Evolutionary conservation across 2,329 filamentous ascomycete species (phyloP).

Genomic region (Bipolaris bicolor): DNA sequence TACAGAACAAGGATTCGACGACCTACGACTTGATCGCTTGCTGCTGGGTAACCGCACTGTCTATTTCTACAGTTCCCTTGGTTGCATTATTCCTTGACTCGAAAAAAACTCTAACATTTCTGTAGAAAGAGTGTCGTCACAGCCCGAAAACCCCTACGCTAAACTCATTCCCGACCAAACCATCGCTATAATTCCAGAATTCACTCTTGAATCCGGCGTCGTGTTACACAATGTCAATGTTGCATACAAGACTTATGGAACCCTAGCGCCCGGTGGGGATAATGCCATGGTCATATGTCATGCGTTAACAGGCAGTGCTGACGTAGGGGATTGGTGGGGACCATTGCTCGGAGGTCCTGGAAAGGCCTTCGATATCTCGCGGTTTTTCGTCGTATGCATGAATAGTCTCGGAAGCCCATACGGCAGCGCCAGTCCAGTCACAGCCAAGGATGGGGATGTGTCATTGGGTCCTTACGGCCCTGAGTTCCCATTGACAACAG

Average conservation of each 20-base stretch:
- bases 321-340: constrained; percentile 89
- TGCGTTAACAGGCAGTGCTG: constrained; percentile 82
- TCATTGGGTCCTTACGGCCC: constrained; percentile 83
- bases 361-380: constrained; percentile 78
- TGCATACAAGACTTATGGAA: constrained; percentile 68
- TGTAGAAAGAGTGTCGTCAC: constrained; percentile 54
- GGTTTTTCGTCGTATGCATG: constrained; percentile 86
- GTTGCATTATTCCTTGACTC: neutral
- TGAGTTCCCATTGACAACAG: constrained; percentile 94
- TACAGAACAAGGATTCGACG: neutral
- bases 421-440: constrained; percentile 86
- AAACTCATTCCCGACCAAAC: constrained; percentile 85
- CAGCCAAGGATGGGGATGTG: constrained; percentile 80
- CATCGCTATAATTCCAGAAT: constrained; percentile 83
- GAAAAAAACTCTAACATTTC: constrained; percentile 23
- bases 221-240: constrained; percentile 75
- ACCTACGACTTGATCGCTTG: too few relatives aligned
- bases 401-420: constrained; percentile 87
- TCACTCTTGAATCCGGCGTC: constrained; percentile 91
- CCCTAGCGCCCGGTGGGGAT: constrained; percentile 61
- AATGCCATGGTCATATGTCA: constrained; percentile 77
- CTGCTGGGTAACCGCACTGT: too few relatives aligned
- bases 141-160: constrained; percentile 92
- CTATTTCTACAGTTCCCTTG: neutral
- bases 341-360: constrained; percentile 79